Conservation (phyloP, 768 basidiomycete species). For the Royoungia palumana region DNA sequence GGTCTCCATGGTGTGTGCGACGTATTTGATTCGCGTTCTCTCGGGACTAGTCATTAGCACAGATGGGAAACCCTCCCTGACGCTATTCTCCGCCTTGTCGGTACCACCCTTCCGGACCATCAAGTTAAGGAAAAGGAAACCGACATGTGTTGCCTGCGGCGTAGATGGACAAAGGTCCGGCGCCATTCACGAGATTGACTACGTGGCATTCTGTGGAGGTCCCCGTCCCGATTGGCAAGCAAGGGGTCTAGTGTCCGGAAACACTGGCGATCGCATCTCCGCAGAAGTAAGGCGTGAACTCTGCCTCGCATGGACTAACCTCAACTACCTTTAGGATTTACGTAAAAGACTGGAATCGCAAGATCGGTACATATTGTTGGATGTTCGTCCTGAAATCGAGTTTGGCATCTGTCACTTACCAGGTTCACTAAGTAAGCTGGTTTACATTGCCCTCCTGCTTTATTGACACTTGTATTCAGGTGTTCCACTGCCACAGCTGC, state of each 20-base stretch:
- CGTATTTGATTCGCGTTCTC: not conserved
- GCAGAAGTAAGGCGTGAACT: constrained; percentile 37
- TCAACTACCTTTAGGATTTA: constrained; percentile 45
- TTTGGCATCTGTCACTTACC: constrained; percentile 85
- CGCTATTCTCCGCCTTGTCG: constrained; percentile 72
- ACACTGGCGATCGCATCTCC: constrained; percentile 41
- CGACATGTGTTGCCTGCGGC: constrained; percentile 77
- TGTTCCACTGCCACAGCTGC: constrained; percentile 64
- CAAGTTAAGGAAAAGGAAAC: constrained; percentile 70
- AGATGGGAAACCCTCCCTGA: constrained; percentile 63
- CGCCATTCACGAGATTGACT: constrained; percentile 60
- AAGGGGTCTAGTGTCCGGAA: constrained; percentile 45
- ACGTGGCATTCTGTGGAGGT: constrained; percentile 86
- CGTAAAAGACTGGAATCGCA: constrained; percentile 34
- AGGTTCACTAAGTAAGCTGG: constrained; percentile 61
- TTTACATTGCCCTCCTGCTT: not conserved
- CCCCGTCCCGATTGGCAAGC: constrained; percentile 61
- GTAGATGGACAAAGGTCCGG: constrained; percentile 40
- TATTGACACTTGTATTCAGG: constrained; percentile 45
- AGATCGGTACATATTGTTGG: constrained; percentile 48
- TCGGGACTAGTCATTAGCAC: constrained; percentile 5
- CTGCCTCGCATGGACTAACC: not conserved
- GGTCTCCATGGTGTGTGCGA: constrained; percentile 56
- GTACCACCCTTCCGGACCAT: constrained; percentile 75
- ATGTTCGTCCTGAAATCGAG: constrained; percentile 76